Conservation (phyloP, 495 filamentous ascomycete genomes). For the Glutinoglossum americanum region DNA sequence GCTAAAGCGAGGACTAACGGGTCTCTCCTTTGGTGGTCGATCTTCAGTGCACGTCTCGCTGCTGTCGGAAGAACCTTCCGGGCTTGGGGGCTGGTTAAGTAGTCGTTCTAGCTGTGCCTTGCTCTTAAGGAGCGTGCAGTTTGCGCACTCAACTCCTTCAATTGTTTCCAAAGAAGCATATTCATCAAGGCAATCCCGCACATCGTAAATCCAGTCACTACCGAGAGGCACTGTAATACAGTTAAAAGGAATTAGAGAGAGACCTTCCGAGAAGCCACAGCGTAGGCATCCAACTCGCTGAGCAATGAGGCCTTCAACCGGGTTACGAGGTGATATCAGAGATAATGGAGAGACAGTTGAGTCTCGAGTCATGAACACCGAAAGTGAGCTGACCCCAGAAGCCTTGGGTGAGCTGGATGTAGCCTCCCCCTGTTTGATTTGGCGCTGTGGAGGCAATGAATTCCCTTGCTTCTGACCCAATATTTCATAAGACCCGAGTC, state of each 20-base stretch:
- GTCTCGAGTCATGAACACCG: neutral
- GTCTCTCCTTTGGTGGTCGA: neutral
- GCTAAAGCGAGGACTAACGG: neutral
- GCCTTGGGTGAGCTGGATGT: neutral
- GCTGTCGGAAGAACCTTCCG: constrained; percentile 6
- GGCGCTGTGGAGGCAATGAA: neutral
- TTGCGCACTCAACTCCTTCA: constrained; percentile 71
- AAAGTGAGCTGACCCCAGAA: neutral
- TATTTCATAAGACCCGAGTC: neutral
- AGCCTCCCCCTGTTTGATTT: neutral
- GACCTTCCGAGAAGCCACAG: constrained; percentile 71
- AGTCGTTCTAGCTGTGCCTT: constrained; percentile 27
- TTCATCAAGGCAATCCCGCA: constrained; percentile 61
- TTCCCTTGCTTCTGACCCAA: neutral
- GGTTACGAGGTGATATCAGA: constrained; percentile 24
- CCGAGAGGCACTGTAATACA: constrained; percentile 73
- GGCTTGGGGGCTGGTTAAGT: constrained; percentile 12
- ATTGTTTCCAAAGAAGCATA: constrained; percentile 73
- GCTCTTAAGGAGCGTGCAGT: constrained; percentile 54
- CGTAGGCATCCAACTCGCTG: constrained; percentile 74
- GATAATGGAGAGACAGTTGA: neutral
- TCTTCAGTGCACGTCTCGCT: neutral
- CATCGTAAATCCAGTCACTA: constrained; percentile 28
- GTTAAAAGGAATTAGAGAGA: constrained; percentile 81
- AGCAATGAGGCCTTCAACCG: constrained; percentile 71